phyloP scores from a whole-genome alignment of 2,329 filamentous ascomycete genomes.

The Pleomassaria siparia region DNA sequence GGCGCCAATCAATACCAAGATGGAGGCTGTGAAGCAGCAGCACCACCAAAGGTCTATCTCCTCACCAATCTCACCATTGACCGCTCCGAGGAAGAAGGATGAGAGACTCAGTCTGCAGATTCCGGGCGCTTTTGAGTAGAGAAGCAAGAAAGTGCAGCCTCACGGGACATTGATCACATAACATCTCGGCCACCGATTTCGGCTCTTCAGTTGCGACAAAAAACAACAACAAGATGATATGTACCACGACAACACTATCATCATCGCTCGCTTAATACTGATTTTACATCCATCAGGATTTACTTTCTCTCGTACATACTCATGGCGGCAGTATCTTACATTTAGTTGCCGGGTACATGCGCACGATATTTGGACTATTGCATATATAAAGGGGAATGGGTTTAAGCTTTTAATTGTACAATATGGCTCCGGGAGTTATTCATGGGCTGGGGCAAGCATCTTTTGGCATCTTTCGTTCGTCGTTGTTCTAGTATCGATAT shows the following conservation, averaged over 20 bases:
- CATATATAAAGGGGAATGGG: constrained; percentile 2
- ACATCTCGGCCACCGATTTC: constrained; percentile 2
- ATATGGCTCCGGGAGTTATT: constrained; percentile 3
- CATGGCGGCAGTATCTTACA: background rate
- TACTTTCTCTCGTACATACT: background rate
- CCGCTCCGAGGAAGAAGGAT: constrained; percentile 31
- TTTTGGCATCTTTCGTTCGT: background rate
- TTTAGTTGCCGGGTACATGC: background rate
- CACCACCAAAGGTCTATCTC: constrained; percentile 32
- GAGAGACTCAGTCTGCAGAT: constrained; percentile 39
- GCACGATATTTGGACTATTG: constrained; percentile 1
- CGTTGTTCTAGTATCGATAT: background rate
- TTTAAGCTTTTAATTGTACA: background rate
- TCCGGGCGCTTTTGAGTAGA: constrained; percentile 32
- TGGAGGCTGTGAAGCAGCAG: constrained; percentile 5
- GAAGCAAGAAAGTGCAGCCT: background rate
- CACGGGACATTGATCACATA: background rate
- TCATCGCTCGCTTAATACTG: constrained; percentile 9
- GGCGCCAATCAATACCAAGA: background rate
- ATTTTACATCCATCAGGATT: background rate
- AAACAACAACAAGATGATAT: background rate
- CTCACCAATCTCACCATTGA: constrained; percentile 18
- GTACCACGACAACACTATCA: background rate
- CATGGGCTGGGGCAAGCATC: background rate
- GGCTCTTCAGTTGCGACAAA: background rate